Evolutionary conservation across 2,329 filamentous ascomycete genomes (phyloP).

Genomic region (Phoma sp.): DNA sequence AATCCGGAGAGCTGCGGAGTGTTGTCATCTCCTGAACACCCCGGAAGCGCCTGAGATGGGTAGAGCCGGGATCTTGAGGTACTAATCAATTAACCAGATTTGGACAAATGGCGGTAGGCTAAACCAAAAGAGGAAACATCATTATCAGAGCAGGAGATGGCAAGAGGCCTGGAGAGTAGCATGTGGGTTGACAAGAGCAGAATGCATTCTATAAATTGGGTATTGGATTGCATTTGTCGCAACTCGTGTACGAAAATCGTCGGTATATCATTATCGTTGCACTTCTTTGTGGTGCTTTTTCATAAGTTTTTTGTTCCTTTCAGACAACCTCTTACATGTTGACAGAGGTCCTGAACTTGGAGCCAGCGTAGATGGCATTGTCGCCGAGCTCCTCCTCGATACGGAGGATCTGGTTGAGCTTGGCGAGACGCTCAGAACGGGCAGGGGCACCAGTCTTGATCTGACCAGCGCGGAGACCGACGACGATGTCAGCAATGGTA

Average conservation of each 20-base stretch:
- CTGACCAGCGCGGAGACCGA: constrained; percentile 94
- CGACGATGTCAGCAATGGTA: constrained; percentile 96
- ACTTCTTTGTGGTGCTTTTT: constrained; percentile 16
- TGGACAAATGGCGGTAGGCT: too few species aligned
- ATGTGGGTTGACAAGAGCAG: neutral
- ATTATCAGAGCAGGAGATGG: neutral
- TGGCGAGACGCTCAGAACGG: constrained; percentile 96
- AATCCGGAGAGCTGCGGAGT: neutral
- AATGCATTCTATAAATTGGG: neutral
- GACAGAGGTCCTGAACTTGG: constrained; percentile 88
- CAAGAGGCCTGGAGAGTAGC: too few species aligned
- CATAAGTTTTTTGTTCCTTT: neutral
- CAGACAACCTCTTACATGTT: constrained; percentile 61
- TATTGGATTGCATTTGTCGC: constrained; percentile 19
- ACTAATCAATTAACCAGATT: neutral
- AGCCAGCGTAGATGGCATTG: constrained; percentile 88
- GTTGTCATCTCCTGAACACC: neutral
- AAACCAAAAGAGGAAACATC: neutral
- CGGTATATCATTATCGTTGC: constrained; percentile 20
- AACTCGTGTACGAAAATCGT: constrained; percentile 21
- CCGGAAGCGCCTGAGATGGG: neutral
- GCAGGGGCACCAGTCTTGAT: constrained; percentile 72
- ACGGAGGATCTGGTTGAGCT: constrained; percentile 99
- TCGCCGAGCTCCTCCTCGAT: constrained; percentile 95
- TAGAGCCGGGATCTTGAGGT: constrained; percentile 1